Conservation (phyloP, 148 eudicot species). For the Cornus suecica region DNA sequence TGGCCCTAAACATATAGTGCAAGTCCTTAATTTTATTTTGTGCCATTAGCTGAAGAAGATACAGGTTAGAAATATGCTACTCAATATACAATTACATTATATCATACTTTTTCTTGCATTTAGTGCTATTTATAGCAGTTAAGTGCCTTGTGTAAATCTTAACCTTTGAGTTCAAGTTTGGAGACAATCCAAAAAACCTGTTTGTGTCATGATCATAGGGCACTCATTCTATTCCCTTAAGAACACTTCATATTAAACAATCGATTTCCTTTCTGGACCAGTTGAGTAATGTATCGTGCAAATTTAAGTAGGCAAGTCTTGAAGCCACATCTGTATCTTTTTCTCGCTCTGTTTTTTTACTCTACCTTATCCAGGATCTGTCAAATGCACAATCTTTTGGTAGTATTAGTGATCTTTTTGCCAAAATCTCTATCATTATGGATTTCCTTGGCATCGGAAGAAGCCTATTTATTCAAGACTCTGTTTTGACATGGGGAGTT, state of each 20-base stretch:
- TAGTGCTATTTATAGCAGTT: background rate
- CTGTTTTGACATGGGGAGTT: too few relatives aligned
- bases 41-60: background rate
- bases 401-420: background rate
- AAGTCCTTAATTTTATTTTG: background rate
- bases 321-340: slow-evolving; percentile 17
- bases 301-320: background rate
- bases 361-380: background rate
- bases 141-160: background rate
- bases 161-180: background rate
- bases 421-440: too few relatives aligned
- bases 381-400: background rate
- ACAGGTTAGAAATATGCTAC: background rate
- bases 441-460: too few relatives aligned
- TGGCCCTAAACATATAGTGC: background rate
- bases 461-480: too few relatives aligned
- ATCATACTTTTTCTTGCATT: too few relatives aligned
- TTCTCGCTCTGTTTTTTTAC: background rate
- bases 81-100: too few relatives aligned
- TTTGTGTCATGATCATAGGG: background rate
- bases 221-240: too few relatives aligned
- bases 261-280: too few relatives aligned
- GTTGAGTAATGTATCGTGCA: background rate
- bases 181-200: background rate
- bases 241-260: too few relatives aligned